These are phyloP conservation scores for Sporobolomyces pararoseus DNA, from an alignment of 768 basidiomycete species.

Conservation along the genomic window DNA sequence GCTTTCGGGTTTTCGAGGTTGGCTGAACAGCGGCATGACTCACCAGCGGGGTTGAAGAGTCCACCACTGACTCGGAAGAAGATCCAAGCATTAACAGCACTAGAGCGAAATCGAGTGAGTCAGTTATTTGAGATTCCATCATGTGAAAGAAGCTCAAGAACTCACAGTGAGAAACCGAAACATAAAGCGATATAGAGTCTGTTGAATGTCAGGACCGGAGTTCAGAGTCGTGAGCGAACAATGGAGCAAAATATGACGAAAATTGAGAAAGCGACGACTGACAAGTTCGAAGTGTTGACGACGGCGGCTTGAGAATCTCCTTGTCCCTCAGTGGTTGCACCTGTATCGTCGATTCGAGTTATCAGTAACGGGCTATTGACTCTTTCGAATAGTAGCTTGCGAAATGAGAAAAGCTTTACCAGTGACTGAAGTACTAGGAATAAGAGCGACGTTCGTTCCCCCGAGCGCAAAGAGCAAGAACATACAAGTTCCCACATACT, in stretches of 20 bases:
- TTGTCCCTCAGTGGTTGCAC: slow-evolving; percentile 15
- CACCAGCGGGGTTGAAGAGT: slow-evolving; percentile 27
- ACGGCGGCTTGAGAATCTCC: slow-evolving; percentile 12
- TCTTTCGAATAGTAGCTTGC: too few species aligned
- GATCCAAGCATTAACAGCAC: slow-evolving; percentile 21
- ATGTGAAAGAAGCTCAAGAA: not conserved
- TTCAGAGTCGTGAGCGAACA: not conserved
- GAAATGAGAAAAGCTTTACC: not conserved
- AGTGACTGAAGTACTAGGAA: slow-evolving; percentile 7
- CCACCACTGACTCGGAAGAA: slow-evolving; percentile 39
- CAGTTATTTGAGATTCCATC: too few species aligned
- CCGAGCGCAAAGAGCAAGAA: slow-evolving; percentile 28
- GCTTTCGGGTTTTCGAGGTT: too few species aligned
- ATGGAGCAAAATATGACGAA: too few species aligned
- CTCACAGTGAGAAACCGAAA: slow-evolving; percentile 42
- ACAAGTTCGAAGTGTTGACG: slow-evolving; percentile 35
- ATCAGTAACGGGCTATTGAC: not conserved
- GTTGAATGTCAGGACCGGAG: not conserved
- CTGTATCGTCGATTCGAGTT: slow-evolving; percentile 22
- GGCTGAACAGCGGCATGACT: not conserved
- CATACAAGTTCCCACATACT: slow-evolving; percentile 28
- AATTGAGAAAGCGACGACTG: not conserved
- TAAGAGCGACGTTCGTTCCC: slow-evolving; percentile 21
- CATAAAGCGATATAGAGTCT: slow-evolving; percentile 40
- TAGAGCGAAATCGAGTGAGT: not conserved